A percentile compares a stretch with the other conserved stretches of the same genome.
These are phyloP conservation scores for Allodekkera sacchari DNA, from an alignment of 805 yeast genomes.

Conservation along the genomic window DNA sequence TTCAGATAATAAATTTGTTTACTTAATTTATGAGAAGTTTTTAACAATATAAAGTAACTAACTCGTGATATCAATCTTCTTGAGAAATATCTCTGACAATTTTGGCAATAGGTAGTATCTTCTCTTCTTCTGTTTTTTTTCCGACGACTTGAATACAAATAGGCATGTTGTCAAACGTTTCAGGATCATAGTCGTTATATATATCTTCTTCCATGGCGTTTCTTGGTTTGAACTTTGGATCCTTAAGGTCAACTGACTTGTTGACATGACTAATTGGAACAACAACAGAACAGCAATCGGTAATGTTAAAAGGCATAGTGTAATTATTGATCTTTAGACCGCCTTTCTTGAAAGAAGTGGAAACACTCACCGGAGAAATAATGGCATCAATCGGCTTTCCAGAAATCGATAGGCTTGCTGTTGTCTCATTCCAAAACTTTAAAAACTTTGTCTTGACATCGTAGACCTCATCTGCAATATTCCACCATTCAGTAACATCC, in stretches of 20 bases:
- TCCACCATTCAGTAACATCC: conserved; percentile 31
- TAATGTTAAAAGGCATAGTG: conserved; percentile 43
- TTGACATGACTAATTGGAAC: conserved; percentile 55
- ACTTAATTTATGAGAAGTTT: too few relatives aligned
- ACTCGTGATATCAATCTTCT: not conserved
- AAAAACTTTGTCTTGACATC: conserved; percentile 26
- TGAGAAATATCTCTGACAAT: not conserved
- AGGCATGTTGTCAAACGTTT: conserved; percentile 49
- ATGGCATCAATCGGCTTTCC: conserved; percentile 31
- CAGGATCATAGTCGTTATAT: conserved; percentile 35
- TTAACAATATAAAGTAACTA: too few relatives aligned
- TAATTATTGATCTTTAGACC: conserved; percentile 30
- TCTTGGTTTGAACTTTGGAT: conserved; percentile 20
- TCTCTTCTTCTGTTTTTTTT: conserved; percentile 54
- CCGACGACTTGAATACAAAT: conserved; percentile 61
- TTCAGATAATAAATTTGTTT: too few relatives aligned
- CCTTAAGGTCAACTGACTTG: conserved; percentile 26
- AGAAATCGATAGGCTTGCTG: not conserved
- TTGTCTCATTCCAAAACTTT: conserved; percentile 22
- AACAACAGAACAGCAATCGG: conserved; percentile 42
- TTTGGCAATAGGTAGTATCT: conserved; percentile 23
- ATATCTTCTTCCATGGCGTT: conserved; percentile 37
- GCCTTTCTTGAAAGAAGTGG: conserved; percentile 28
- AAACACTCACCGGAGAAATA: conserved; percentile 31
- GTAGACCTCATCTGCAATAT: conserved; percentile 27